Evolutionary conservation across 2,329 filamentous ascomycete species (phyloP).

Genomic region (Paecilomyces sp.): DNA sequence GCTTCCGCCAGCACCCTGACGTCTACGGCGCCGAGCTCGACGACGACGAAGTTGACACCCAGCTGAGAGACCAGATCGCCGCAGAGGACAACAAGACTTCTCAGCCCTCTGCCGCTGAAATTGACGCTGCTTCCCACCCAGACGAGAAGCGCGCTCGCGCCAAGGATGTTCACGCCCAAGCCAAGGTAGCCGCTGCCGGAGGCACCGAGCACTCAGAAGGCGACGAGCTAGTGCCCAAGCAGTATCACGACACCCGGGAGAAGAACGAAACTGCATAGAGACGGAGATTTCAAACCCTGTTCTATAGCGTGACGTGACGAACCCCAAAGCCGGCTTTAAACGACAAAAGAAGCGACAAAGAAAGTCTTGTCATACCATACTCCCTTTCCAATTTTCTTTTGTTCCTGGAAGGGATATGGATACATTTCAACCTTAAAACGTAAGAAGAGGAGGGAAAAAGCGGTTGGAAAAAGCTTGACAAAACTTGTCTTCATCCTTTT

Average conservation of each 20-base stretch:
- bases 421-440: not conserved
- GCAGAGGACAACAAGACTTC: conserved; percentile 3
- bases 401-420: not conserved
- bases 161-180: conserved; percentile 15
- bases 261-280: conserved; percentile 11
- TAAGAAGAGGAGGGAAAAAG: not conserved
- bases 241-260: conserved; percentile 37
- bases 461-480: not conserved
- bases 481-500: not conserved
- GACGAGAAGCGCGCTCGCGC: conserved; percentile 18
- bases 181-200: conserved; percentile 14
- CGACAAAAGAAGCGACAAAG: not conserved
- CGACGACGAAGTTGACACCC: conserved; percentile 55
- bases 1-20: conserved; percentile 88
- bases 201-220: conserved; percentile 28
- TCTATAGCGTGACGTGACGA: not conserved
- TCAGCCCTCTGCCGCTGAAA: conserved; percentile 13
- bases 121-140: conserved; percentile 16
- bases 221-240: conserved; percentile 42
- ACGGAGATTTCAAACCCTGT: conserved; percentile 13
- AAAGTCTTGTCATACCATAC: not conserved
- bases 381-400: not conserved
- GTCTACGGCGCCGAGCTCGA: conserved; percentile 85
- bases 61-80: conserved; percentile 21
- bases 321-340: not conserved